phyloP scores from a whole-genome alignment of 805 yeast species.

The Yarrowia divulgata region DNA sequence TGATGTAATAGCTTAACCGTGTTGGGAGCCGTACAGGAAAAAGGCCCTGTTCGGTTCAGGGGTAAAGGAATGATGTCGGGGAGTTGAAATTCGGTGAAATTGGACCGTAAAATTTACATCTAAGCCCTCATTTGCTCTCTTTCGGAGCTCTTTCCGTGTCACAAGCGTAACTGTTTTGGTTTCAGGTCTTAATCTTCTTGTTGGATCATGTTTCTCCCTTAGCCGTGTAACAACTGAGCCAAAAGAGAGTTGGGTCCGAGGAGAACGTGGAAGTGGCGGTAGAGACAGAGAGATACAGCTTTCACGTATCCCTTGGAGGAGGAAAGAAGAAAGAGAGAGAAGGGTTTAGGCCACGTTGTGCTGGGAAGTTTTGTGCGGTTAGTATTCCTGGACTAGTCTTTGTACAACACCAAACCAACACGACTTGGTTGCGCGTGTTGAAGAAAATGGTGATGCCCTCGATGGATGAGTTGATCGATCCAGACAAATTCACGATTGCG shows the following conservation, averaged over 20 bases:
- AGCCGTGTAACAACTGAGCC: conserved; percentile 11
- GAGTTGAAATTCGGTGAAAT: neutral
- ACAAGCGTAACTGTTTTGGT: neutral
- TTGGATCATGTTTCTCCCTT: neutral
- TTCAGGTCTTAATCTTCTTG: conserved; percentile 3
- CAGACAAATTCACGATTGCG: neutral
- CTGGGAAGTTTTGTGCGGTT: conserved; percentile 15
- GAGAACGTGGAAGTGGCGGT: conserved; percentile 12
- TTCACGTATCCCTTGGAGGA: neutral
- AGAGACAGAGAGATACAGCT: neutral
- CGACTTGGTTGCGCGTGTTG: neutral
- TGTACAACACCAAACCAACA: neutral
- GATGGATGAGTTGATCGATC: too few species aligned
- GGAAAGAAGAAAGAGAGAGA: neutral
- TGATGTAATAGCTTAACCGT: conserved; percentile 15
- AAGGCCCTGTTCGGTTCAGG: neutral
- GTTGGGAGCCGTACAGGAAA: conserved; percentile 8
- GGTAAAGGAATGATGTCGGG: neutral
- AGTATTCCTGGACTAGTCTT: neutral
- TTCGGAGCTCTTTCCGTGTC: neutral
- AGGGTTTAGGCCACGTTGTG: neutral
- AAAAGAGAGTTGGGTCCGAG: conserved; percentile 23
- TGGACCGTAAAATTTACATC: neutral
- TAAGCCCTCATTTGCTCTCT: neutral
- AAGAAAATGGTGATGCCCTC: too few species aligned